These are phyloP conservation scores for Entelexis sorbosivorans DNA, from an alignment of 1,139 yeast species.

Conservation along the genomic window DNA sequence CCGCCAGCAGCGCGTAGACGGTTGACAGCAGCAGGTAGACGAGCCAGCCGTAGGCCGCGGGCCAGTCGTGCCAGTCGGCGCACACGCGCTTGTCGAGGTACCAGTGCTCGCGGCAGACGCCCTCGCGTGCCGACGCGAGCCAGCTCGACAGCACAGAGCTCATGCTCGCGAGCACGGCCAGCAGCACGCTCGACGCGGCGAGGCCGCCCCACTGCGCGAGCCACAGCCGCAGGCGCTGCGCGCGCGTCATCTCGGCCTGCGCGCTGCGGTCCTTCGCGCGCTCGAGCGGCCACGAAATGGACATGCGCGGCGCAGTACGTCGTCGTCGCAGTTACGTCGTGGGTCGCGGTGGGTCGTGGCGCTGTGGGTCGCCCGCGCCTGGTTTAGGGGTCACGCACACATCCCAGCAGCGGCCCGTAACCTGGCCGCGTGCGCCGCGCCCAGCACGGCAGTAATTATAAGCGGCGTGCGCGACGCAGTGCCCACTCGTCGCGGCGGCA, in stretches of 20 bases:
- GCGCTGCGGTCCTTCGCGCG: constrained; percentile 17
- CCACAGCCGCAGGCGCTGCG: constrained; percentile 8
- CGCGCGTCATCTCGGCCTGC: constrained; percentile 1
- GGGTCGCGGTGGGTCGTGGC: too few relatives aligned
- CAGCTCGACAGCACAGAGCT: constrained; percentile 53
- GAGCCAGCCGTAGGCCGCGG: constrained; percentile 28
- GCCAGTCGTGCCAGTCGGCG: constrained; percentile 38
- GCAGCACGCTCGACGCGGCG: constrained; percentile 43
- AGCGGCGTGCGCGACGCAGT: too few relatives aligned
- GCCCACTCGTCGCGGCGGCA: too few relatives aligned
- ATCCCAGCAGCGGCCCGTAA: too few relatives aligned
- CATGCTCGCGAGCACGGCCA: constrained; percentile 50
- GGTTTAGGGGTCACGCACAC: not conserved
- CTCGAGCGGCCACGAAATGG: constrained; percentile 24
- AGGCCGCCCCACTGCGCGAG: constrained; percentile 43
- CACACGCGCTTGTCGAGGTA: constrained; percentile 33
- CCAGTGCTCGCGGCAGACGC: constrained; percentile 36
- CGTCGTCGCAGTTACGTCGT: too few relatives aligned
- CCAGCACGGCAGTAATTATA: not conserved
- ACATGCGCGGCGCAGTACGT: constrained; percentile 6
- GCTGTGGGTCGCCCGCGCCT: too few relatives aligned
- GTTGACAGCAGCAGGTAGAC: constrained; percentile 33
- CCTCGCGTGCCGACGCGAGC: constrained; percentile 51
- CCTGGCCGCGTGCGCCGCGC: not conserved
- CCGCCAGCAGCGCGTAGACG: constrained; percentile 29